phyloP scores from a whole-genome alignment of 2,329 filamentous ascomycete genomes.

The Purpureocillium lavendulum region DNA sequence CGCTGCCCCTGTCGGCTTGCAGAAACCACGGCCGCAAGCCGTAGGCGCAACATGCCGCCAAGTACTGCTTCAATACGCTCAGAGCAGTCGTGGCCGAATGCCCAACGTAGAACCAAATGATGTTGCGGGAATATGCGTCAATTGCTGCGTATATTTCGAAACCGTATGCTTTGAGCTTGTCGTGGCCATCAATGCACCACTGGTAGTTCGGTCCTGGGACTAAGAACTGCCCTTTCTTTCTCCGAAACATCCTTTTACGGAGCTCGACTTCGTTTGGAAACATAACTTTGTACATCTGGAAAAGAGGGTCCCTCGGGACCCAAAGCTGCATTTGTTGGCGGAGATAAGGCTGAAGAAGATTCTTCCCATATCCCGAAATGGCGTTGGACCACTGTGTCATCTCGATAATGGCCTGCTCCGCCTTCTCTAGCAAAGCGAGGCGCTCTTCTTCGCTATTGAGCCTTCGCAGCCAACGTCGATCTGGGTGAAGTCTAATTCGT shows the following conservation, averaged over 20 bases:
- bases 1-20: background rate
- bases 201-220: slow-evolving; percentile 5
- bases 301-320: background rate
- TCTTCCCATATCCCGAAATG: background rate
- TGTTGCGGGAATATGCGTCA: slow-evolving; percentile 6
- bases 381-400: slow-evolving; percentile 3
- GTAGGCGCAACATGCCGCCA: background rate
- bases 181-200: slow-evolving; percentile 5
- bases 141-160: slow-evolving; percentile 7
- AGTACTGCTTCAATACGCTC: slow-evolving; percentile 4
- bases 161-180: slow-evolving; percentile 6
- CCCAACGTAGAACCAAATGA: slow-evolving; percentile 5
- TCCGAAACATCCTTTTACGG: slow-evolving; percentile 2
- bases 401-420: slow-evolving; percentile 6
- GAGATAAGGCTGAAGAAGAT: too few relatives aligned
- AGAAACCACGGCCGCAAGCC: slow-evolving; percentile 1
- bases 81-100: slow-evolving; percentile 3
- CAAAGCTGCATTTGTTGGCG: background rate
- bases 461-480: background rate
- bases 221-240: slow-evolving; percentile 5
- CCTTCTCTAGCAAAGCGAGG: slow-evolving; percentile 4
- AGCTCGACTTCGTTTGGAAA: slow-evolving; percentile 5
- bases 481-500: background rate
- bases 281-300: slow-evolving; percentile 1
- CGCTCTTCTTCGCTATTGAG: slow-evolving; percentile 3